Percentiles rank a stretch among this genome's conserved stretches.
These are phyloP conservation scores for Cinnamomum chago DNA, from an alignment of 164 flowering plant genomes.

Conservation along the genomic window DNA sequence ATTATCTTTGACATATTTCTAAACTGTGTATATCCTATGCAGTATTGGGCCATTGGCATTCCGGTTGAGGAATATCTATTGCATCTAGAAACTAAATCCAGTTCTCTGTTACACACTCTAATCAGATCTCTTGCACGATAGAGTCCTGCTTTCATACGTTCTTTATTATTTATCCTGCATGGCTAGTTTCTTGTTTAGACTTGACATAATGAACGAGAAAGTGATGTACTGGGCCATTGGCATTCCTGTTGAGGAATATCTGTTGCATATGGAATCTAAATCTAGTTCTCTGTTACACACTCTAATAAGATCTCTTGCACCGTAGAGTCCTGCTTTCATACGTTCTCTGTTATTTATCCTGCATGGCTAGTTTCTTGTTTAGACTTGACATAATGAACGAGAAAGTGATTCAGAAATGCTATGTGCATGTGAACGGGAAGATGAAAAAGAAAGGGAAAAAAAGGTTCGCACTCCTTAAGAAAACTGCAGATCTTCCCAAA, in stretches of 20 bases:
- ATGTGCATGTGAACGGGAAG: slow-evolving; percentile 54
- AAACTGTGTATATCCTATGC: no score
- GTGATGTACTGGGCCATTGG: background rate
- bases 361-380: background rate
- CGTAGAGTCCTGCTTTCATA: background rate
- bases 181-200: background rate
- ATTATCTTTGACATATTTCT: no score
- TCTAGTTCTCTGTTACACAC: no score
- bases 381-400: background rate
- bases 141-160: background rate
- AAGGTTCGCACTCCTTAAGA: slow-evolving; percentile 75
- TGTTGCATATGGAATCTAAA: no score
- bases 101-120: no score
- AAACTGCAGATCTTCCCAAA: no score
- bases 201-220: background rate
- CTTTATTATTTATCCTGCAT: background rate
- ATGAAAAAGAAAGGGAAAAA: slow-evolving; percentile 73
- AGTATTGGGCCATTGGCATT: no score
- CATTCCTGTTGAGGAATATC: no score
- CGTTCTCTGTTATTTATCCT: background rate
- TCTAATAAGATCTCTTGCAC: no score
- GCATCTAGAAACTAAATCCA: no score
- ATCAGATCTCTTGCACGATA: no score
- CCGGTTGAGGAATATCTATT: no score
- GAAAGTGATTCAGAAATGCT: background rate